Evolutionary conservation across 352 stramenopile species (phyloP).

Genomic region (Pythium brassicae): DNA sequence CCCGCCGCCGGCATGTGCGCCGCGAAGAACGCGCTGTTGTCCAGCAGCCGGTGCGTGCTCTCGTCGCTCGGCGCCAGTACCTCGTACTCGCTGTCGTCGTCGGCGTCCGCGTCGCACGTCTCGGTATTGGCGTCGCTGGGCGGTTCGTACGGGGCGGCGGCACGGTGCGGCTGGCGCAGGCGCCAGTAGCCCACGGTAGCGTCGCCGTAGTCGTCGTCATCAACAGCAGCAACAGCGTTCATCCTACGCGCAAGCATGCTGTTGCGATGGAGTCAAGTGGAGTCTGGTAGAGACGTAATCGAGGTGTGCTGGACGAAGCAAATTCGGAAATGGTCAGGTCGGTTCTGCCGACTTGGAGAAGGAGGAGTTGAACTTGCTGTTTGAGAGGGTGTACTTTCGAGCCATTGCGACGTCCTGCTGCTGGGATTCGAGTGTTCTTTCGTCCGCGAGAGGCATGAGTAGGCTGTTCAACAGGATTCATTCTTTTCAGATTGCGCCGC

Average conservation of each 20-base stretch:
- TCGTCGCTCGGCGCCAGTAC: slow-evolving; percentile 12
- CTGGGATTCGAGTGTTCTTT: no score
- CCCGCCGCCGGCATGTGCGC: slow-evolving; percentile 44
- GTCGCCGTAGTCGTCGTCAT: slow-evolving; percentile 11
- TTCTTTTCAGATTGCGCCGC: neutral
- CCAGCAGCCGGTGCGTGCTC: slow-evolving; percentile 40
- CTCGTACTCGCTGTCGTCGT: slow-evolving; percentile 18
- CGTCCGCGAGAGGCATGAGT: no score
- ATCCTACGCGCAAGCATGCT: no score
- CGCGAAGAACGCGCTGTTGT: slow-evolving; percentile 45
- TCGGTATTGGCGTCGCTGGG: slow-evolving; percentile 3
- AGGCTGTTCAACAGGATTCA: neutral
- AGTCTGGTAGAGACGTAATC: neutral
- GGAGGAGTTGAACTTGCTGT: no score
- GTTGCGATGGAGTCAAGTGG: neutral
- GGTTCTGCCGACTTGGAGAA: no score
- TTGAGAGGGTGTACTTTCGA: no score
- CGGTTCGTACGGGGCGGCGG: neutral
- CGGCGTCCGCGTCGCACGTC: neutral
- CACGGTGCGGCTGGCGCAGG: slow-evolving; percentile 4
- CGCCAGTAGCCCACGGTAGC: slow-evolving; percentile 13
- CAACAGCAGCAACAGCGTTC: no score
- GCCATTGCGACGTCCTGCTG: neutral
- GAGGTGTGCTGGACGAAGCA: neutral
- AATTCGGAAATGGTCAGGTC: neutral